Evolutionary conservation across 2,329 filamentous ascomycete species (phyloP).

Genomic region (Trichoderma pleuroti): DNA sequence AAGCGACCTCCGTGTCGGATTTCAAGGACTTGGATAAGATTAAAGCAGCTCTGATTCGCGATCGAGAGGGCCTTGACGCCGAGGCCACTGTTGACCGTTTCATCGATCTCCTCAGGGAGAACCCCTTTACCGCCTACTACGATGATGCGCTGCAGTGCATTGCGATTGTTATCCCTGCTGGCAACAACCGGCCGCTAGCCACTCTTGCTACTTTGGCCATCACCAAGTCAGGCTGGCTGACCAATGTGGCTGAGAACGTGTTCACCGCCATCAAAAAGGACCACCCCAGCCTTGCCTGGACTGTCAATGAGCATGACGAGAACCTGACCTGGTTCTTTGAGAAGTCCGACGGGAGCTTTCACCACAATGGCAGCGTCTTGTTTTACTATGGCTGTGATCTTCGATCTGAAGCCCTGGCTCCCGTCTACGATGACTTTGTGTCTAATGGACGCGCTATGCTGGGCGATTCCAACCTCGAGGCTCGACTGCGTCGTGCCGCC

Average conservation of each 20-base stretch:
- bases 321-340: slow-evolving; percentile 98
- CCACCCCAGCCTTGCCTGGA: slow-evolving; percentile 87
- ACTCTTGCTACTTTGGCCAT: slow-evolving; percentile 89
- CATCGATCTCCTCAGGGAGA: slow-evolving; percentile 70
- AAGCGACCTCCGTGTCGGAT: slow-evolving; percentile 65
- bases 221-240: slow-evolving; percentile 91
- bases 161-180: slow-evolving; percentile 78
- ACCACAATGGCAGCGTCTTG: slow-evolving; percentile 79
- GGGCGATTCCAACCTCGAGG: slow-evolving; percentile 82
- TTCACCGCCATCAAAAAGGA: slow-evolving; percentile 93
- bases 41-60: slow-evolving; percentile 77
- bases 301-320: slow-evolving; percentile 93
- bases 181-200: slow-evolving; percentile 63
- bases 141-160: slow-evolving; percentile 92
- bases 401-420: slow-evolving; percentile 69
- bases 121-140: slow-evolving; percentile 87
- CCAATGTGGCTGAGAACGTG: slow-evolving; percentile 91
- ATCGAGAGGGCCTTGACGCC: slow-evolving; percentile 77
- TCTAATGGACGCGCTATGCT: slow-evolving; percentile 82
- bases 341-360: slow-evolving; percentile 90
- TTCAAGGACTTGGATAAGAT: slow-evolving; percentile 74
- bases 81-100: slow-evolving; percentile 83
- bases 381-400: slow-evolving; percentile 94
- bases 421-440: slow-evolving; percentile 81
- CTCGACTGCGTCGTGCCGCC: slow-evolving; percentile 75